Evolutionary conservation across 139 green algal species (phyloP), one percentile per base, ranked within the genome.

Genomic region (Zygnema circumcarinatum): DNA sequence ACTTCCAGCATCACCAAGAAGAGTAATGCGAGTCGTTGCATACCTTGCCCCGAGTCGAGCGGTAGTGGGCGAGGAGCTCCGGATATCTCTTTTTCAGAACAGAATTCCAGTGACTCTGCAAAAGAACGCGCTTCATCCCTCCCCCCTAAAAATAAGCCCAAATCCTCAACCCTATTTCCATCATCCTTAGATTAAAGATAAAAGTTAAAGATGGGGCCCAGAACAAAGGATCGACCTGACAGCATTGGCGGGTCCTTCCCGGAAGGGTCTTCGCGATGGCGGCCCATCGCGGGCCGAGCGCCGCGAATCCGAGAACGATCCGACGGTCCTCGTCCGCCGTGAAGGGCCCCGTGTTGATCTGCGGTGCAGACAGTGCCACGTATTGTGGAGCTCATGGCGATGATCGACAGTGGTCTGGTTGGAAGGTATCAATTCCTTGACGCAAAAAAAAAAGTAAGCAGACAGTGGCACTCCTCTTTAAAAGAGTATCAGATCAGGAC

Each of bases 201-300:
- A n/a, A n/a, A n/a, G n/a, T n/a, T n/a, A n/a, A n/a, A n/a, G n/a
- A n/a, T n/a, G n/a, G n/a, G n/a, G 47, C 47, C 47, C 7, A 62
- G 16, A 7, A 7, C 47, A 62, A 25, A 25, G 7, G 7, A 7
- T 16, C 47, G 16, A 7, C 47, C 16, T 62, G 7, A 62, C 16
- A 7, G 47, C 47, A 62, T 62, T 62, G 47, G 7, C 47, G n/a
- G 16, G 84, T 89, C 22, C 84, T 79, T 11, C 96, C 95, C 0
- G 93, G 93, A 52, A 98, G 91, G 47, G 94, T 84, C 76, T 95
- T 95, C 35, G 95, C 93, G 72, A 98, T 98, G 67, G 82, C 87
- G 52, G 95, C 88, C 95, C 95, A 97, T 81, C 95, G 95, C 89
- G 95, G 96, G 81, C 94, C 94, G 42, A 93, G 92, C 69, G 91